Conservation (phyloP, 2,329 filamentous ascomycete genomes). For the Whalleya microplaca region DNA sequence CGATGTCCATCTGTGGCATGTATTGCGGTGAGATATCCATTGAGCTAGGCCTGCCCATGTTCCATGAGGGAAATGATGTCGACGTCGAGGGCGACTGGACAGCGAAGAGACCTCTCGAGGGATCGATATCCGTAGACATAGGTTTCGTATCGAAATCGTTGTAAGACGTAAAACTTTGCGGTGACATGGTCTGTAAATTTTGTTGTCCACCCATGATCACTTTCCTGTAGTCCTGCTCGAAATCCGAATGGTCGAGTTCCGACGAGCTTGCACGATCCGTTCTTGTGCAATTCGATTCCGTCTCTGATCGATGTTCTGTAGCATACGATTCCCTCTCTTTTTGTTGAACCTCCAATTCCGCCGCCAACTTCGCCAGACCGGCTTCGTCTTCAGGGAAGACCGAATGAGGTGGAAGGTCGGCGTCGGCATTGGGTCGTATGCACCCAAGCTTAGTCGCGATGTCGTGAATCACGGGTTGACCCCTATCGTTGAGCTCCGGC, state of each 20-base stretch:
- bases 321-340: constrained; percentile 38
- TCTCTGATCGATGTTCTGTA: constrained; percentile 39
- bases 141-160: constrained; percentile 45
- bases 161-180: constrained; percentile 53
- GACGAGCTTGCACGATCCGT: constrained; percentile 58
- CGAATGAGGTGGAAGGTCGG: constrained; percentile 60
- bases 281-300: constrained; percentile 41
- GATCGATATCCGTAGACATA: constrained; percentile 34
- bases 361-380: constrained; percentile 59
- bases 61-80: constrained; percentile 40
- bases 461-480: constrained; percentile 67
- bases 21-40: constrained; percentile 48
- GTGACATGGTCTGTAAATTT: constrained; percentile 54
- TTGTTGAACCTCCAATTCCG: constrained; percentile 56
- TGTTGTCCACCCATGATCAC: constrained; percentile 48
- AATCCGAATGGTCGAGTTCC: constrained; percentile 59
- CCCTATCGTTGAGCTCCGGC: constrained; percentile 65
- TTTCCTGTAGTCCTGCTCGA: constrained; percentile 58
- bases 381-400: constrained; percentile 66
- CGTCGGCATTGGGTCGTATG: constrained; percentile 64
- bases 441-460: constrained; percentile 67
- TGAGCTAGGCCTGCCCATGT: constrained; percentile 37
- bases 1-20: constrained; percentile 44
- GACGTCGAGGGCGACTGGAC: constrained; percentile 36
- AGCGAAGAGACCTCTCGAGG: constrained; percentile 31